Evolutionary conservation across 805 yeast species (phyloP).

Genomic region (Barnettozyma wickerhamii): DNA sequence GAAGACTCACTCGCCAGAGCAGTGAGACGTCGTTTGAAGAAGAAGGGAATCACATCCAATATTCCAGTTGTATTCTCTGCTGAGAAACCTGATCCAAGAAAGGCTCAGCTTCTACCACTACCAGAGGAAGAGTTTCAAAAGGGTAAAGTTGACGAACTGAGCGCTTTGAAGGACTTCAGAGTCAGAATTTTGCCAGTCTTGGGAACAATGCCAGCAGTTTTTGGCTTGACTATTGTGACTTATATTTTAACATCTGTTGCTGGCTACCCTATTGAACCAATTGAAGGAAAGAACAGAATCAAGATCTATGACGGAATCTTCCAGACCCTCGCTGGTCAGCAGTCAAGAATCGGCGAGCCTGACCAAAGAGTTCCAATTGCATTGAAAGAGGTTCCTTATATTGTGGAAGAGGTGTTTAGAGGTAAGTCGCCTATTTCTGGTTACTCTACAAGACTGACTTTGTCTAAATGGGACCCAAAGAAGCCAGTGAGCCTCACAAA

Average conservation of each 20-base stretch:
- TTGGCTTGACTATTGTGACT: constrained; percentile 88
- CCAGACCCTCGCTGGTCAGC: constrained; percentile 84
- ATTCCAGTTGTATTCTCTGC: constrained; percentile 89
- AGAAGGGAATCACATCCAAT: constrained; percentile 68
- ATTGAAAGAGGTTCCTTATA: constrained; percentile 68
- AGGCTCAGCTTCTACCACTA: constrained; percentile 82
- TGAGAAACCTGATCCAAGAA: constrained; percentile 94
- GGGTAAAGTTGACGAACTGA: constrained; percentile 82
- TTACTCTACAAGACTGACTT: constrained; percentile 70
- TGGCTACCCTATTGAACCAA: constrained; percentile 87
- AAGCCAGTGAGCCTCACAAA: constrained; percentile 67
- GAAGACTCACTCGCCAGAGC: constrained; percentile 92
- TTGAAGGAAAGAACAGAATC: constrained; percentile 83
- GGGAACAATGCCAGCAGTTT: constrained; percentile 96
- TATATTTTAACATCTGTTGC: constrained; percentile 73
- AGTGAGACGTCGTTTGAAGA: constrained; percentile 79
- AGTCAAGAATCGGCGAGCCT: constrained; percentile 64
- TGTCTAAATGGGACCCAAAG: constrained; percentile 80
- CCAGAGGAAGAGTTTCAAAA: constrained; percentile 75
- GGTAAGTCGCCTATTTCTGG: constrained; percentile 90
- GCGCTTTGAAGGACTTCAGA: constrained; percentile 85
- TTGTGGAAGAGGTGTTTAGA: constrained; percentile 87
- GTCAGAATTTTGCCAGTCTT: constrained; percentile 93
- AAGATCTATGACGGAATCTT: constrained; percentile 81
- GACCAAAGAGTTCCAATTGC: constrained; percentile 78